These are phyloP conservation scores for Pseudogymnoascus sp. DNA, from an alignment of 2,329 filamentous ascomycete species.

Conservation along the genomic window DNA sequence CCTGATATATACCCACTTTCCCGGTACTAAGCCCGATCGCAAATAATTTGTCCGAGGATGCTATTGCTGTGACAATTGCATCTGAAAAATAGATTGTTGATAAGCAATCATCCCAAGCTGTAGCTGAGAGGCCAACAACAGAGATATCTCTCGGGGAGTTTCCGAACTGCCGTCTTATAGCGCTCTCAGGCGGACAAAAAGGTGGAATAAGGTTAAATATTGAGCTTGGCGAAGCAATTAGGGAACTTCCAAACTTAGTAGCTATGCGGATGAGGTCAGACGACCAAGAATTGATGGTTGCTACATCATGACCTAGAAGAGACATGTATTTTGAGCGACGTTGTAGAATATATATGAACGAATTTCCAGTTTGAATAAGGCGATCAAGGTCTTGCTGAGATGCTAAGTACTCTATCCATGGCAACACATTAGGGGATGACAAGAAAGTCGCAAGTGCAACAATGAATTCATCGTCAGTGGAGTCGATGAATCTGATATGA, in stretches of 20 bases:
- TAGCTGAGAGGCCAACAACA: conserved; percentile 19
- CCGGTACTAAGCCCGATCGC: conserved; percentile 22
- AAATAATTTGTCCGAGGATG: conserved; percentile 17
- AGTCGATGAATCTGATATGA: neutral
- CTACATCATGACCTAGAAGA: neutral
- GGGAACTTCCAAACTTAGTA: neutral
- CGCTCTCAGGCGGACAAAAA: conserved; percentile 26
- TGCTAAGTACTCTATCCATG: neutral
- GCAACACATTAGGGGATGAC: neutral
- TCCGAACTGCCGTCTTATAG: conserved; percentile 17
- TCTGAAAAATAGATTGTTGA: conserved; percentile 17
- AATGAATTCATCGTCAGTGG: neutral
- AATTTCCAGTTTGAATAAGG: neutral
- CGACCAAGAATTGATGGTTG: neutral
- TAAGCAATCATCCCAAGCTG: conserved; percentile 21
- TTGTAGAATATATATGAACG: neutral
- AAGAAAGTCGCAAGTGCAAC: neutral
- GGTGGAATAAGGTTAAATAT: conserved; percentile 13
- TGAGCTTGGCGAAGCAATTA: neutral
- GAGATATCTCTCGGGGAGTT: conserved; percentile 14
- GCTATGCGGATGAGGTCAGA: neutral
- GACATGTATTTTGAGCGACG: neutral
- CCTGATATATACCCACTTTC: conserved; percentile 19
- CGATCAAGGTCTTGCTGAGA: neutral
- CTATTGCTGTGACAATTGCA: conserved; percentile 14